Conservation (phyloP, 164 flowering plant species). For the Sedum album region DNA sequence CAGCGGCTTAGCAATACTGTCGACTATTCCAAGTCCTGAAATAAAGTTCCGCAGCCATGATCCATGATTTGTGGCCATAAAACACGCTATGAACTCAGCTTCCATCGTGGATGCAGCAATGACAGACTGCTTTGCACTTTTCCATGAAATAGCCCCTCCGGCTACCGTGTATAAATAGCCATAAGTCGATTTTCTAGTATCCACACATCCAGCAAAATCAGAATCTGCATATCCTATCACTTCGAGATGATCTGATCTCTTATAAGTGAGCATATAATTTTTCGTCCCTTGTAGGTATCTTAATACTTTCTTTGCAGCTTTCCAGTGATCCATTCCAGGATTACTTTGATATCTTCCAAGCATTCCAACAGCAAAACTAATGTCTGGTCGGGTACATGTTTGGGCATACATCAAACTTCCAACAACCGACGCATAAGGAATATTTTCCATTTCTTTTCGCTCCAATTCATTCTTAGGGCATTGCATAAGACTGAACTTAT, state of each 20-base stretch:
- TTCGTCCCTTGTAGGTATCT: neutral
- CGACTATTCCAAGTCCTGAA: neutral
- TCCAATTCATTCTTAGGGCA: neutral
- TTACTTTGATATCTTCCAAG: neutral
- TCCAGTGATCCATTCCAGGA: neutral
- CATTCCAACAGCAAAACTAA: neutral
- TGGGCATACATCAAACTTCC: neutral
- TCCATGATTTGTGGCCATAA: constrained; percentile 1
- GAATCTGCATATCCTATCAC: neutral
- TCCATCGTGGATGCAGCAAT: constrained; percentile 6
- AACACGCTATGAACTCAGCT: constrained; percentile 2
- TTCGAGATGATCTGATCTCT: neutral
- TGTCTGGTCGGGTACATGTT: neutral
- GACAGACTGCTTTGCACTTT: constrained; percentile 2
- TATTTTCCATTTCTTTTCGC: neutral
- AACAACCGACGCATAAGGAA: neutral
- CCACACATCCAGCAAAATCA: no score
- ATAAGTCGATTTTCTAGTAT: no score
- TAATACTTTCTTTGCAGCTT: neutral
- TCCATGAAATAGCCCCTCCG: constrained; percentile 8
- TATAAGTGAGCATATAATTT: neutral
- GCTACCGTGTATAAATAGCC: neutral
- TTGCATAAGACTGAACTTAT: neutral
- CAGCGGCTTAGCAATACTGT: neutral
- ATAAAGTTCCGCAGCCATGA: constrained; percentile 1